Conservation (phyloP, 2,329 filamentous ascomycete genomes). For the Botrytis squamosa region DNA sequence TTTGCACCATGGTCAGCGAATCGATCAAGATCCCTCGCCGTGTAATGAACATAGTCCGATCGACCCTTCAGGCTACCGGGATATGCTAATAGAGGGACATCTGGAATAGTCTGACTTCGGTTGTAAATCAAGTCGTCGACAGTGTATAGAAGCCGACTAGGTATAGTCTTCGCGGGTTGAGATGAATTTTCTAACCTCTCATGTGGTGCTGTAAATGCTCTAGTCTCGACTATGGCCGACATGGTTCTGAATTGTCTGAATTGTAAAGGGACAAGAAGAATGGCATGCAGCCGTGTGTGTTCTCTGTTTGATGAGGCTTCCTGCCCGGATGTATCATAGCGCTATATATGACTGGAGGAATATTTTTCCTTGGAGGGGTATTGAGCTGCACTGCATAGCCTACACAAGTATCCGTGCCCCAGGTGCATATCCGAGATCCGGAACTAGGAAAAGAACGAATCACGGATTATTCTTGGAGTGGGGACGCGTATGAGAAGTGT, state of each 20-base stretch:
- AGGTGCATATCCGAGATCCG: conserved; percentile 18
- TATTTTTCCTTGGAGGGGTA: conserved; percentile 3
- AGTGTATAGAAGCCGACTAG: conserved; percentile 21
- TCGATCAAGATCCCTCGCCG: conserved; percentile 36
- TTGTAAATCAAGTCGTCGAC: conserved; percentile 34
- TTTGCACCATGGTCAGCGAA: conserved; percentile 35
- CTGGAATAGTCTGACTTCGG: conserved; percentile 28
- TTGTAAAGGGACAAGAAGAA: neutral
- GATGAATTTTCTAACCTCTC: neutral
- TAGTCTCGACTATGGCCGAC: conserved; percentile 5
- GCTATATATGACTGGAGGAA: conserved; percentile 14
- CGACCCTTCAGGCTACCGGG: conserved; percentile 28
- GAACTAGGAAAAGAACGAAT: conserved; percentile 8
- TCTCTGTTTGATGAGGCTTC: neutral
- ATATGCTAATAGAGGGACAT: conserved; percentile 34
- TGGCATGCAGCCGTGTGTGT: neutral
- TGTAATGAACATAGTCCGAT: conserved; percentile 35
- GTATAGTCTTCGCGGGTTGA: neutral
- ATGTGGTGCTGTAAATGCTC: conserved; percentile 7
- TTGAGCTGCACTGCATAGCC: neutral
- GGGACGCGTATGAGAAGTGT: neutral
- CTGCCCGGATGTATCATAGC: neutral
- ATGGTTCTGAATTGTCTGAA: neutral
- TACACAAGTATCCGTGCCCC: conserved; percentile 11
- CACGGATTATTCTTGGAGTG: neutral